Conservation (phyloP, 805 yeast species). For the Candida insectalens region DNA sequence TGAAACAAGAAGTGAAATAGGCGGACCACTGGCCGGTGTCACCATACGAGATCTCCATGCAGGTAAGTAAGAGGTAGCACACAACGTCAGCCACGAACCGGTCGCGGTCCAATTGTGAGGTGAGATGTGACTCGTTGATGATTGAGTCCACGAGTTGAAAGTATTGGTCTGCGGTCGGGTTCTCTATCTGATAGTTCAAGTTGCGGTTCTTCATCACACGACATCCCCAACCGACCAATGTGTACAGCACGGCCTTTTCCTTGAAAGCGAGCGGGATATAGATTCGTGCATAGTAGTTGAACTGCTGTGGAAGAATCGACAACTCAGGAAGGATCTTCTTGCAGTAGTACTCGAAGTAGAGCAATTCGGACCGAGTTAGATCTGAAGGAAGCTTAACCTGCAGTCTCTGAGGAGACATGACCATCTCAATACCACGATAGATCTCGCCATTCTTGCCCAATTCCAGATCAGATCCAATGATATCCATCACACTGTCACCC, state of each 20-base stretch:
- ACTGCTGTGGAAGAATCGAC: constrained; percentile 36
- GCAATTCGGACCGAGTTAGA: constrained; percentile 9
- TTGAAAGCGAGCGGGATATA: constrained; percentile 45
- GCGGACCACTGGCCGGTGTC: constrained; percentile 26
- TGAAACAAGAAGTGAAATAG: constrained; percentile 20
- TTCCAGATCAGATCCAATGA: too few species aligned
- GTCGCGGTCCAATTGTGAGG: constrained; percentile 8
- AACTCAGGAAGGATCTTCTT: constrained; percentile 34
- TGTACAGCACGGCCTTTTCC: constrained; percentile 36
- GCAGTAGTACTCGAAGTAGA: constrained; percentile 37
- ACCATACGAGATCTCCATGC: constrained; percentile 25
- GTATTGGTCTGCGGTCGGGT: constrained; percentile 12
- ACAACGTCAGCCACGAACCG: constrained; percentile 19
- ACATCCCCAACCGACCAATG: constrained; percentile 49
- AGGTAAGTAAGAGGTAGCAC: constrained; percentile 21
- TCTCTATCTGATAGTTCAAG: constrained; percentile 13
- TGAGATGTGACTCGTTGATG: constrained; percentile 5
- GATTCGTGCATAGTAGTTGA: constrained; percentile 41
- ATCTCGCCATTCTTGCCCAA: too few species aligned
- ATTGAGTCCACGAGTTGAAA: constrained; percentile 7
- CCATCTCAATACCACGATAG: too few species aligned
- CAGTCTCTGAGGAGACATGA: constrained; percentile 7
- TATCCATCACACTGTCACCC: too few species aligned
- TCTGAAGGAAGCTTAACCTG: constrained; percentile 13
- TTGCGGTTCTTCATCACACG: constrained; percentile 13